Conservation (phyloP, 2,329 filamentous ascomycete genomes). For the Trichophyton verrucosum region DNA sequence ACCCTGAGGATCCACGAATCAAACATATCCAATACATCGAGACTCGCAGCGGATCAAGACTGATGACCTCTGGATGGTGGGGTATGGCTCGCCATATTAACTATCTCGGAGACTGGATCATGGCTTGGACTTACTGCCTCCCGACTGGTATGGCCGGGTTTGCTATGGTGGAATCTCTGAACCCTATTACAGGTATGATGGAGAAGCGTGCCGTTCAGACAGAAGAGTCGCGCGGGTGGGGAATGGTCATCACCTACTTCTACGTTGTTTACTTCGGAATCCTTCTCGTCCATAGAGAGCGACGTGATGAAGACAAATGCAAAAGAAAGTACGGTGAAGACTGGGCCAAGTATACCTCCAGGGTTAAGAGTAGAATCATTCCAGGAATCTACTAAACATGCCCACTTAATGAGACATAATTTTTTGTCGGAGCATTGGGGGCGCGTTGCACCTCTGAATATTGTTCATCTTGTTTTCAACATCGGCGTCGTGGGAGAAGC, state of each 20-base stretch:
- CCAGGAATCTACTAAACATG: slow-evolving; percentile 62
- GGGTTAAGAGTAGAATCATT: slow-evolving; percentile 69
- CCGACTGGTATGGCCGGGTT: slow-evolving; percentile 80
- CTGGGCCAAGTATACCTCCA: slow-evolving; percentile 77
- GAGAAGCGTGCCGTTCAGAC: slow-evolving; percentile 61
- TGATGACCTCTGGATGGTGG: slow-evolving; percentile 87
- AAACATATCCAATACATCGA: slow-evolving; percentile 73
- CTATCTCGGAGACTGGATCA: slow-evolving; percentile 89
- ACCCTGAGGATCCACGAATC: slow-evolving; percentile 68
- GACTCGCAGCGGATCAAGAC: slow-evolving; percentile 66
- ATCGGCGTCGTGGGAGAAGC: background rate
- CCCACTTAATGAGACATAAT: background rate
- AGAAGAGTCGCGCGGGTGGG: slow-evolving; percentile 65
- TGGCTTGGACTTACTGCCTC: slow-evolving; percentile 80
- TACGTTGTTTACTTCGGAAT: slow-evolving; percentile 87
- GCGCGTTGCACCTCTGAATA: background rate
- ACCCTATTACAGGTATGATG: slow-evolving; percentile 45
- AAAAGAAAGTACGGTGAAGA: slow-evolving; percentile 80
- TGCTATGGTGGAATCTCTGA: slow-evolving; percentile 45
- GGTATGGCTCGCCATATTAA: slow-evolving; percentile 85
- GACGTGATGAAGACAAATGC: slow-evolving; percentile 84
- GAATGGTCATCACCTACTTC: slow-evolving; percentile 83
- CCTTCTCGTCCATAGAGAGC: slow-evolving; percentile 72
- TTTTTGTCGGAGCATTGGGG: background rate
- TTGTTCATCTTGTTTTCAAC: background rate